Conservation (phyloP, 192 early-diverging fungal species). For the Lunasporangiospora selenospora region DNA sequence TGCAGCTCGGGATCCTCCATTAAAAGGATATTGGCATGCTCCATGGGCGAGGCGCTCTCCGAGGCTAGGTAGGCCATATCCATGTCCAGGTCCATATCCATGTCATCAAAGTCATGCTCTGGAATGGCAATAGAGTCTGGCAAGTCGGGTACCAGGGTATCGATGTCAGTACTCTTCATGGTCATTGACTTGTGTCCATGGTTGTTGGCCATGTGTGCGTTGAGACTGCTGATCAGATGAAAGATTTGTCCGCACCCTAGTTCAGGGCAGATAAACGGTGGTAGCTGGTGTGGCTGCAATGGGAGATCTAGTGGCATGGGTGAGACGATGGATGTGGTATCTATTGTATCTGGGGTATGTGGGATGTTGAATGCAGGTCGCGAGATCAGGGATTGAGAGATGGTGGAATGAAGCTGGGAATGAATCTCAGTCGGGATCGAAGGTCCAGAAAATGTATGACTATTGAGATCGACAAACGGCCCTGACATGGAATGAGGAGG, state of each 20-base stretch:
- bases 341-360: too few relatives aligned
- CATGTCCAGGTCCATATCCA: conserved; percentile 21
- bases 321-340: too few relatives aligned
- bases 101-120: too few relatives aligned
- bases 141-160: not conserved
- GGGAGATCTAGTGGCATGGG: conserved; percentile 33
- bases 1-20: conserved; percentile 16
- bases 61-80: conserved; percentile 22
- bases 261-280: conserved; percentile 15
- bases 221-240: conserved; percentile 16
- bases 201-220: conserved; percentile 28
- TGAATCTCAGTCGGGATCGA: too few relatives aligned
- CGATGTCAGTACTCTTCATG: conserved; percentile 9
- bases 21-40: conserved; percentile 14
- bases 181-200: conserved; percentile 26
- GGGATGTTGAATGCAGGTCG: too few relatives aligned
- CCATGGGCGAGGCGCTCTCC: conserved; percentile 22
- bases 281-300: conserved; percentile 29
- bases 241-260: conserved; percentile 26
- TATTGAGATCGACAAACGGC: too few relatives aligned
- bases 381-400: too few relatives aligned
- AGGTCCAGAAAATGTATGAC: too few relatives aligned
- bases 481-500: too few relatives aligned
- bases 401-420: too few relatives aligned
- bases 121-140: conserved; percentile 21